phyloP scores from a whole-genome alignment of 139 green algal genomes.

The Chlamydomonas asymmetrica region DNA sequence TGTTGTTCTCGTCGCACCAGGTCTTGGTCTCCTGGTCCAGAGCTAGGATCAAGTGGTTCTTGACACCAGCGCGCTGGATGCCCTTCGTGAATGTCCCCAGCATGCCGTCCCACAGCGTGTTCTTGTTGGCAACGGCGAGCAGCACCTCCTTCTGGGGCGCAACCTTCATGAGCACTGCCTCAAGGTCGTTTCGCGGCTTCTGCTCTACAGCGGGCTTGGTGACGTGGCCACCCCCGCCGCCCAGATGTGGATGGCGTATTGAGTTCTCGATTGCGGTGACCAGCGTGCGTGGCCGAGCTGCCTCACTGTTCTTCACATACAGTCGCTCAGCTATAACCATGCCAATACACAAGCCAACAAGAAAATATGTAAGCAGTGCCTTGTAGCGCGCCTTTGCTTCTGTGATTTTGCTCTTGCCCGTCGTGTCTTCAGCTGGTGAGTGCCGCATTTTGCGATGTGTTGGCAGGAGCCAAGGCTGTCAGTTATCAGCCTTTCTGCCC shows the following conservation, averaged over 20 bases:
- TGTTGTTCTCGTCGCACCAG: conserved; percentile 32
- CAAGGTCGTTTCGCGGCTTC: conserved; percentile 25
- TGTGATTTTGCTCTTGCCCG: conserved; percentile 42
- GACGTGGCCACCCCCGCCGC: background rate
- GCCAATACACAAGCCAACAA: conserved; percentile 65
- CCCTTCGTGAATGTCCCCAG: conserved; percentile 68
- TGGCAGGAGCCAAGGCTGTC: too few species aligned
- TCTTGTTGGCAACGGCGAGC: conserved; percentile 88
- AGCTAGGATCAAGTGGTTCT: conserved; percentile 91
- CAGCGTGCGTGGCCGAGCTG: conserved; percentile 31
- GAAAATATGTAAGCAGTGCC: conserved; percentile 49
- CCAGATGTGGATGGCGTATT: conserved; percentile 14
- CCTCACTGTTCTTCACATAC: conserved; percentile 45
- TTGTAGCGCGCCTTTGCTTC: conserved; percentile 40
- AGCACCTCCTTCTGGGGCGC: conserved; percentile 84
- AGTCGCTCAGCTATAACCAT: conserved; percentile 64
- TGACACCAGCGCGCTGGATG: conserved; percentile 52
- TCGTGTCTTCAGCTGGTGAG: conserved; percentile 36
- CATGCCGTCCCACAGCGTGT: conserved; percentile 69
- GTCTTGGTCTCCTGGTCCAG: conserved; percentile 76
- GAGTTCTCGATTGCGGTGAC: conserved; percentile 6
- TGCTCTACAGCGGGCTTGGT: background rate
- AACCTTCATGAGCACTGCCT: conserved; percentile 57
- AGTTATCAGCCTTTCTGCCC: too few species aligned
- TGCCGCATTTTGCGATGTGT: too few species aligned